Conservation (phyloP, 1,284 basidiomycete genomes). For the Moesziomyces parantarcticus region DNA sequence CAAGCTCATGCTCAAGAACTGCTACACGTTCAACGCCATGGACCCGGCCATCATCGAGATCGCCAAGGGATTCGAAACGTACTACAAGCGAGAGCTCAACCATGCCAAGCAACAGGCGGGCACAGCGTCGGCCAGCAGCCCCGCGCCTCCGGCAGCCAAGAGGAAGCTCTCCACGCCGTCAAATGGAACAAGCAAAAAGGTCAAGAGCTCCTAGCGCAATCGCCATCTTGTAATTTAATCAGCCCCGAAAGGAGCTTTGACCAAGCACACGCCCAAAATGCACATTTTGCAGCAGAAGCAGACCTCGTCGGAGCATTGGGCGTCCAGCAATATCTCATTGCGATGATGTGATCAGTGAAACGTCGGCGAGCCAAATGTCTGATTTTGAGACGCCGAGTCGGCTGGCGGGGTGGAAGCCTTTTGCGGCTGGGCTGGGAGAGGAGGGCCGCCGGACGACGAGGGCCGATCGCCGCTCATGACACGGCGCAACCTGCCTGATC, state of each 20-base stretch:
- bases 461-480: conserved; percentile 4
- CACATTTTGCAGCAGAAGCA: no score
- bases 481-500: conserved; percentile 13
- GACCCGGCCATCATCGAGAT: conserved; percentile 78
- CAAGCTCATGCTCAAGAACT: conserved; percentile 85
- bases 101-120: conserved; percentile 43
- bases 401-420: neutral
- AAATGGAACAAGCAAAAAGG: conserved; percentile 28
- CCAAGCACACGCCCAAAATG: no score
- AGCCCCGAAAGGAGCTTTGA: no score
- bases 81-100: conserved; percentile 60
- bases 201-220: conserved; percentile 13
- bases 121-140: neutral
- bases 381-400: no score
- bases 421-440: neutral
- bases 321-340: no score
- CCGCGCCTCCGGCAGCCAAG: conserved; percentile 2
- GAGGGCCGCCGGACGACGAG: neutral
- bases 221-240: no score
- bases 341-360: no score
- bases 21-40: conserved; percentile 83
- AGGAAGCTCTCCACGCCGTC: conserved; percentile 14
- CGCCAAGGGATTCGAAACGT: conserved; percentile 67
- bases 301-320: no score
- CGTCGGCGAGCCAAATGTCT: no score